Base-by-base conservation (phyloP, 2,329 filamentous ascomycete genomes). In the Penicillium sp. region DNA sequence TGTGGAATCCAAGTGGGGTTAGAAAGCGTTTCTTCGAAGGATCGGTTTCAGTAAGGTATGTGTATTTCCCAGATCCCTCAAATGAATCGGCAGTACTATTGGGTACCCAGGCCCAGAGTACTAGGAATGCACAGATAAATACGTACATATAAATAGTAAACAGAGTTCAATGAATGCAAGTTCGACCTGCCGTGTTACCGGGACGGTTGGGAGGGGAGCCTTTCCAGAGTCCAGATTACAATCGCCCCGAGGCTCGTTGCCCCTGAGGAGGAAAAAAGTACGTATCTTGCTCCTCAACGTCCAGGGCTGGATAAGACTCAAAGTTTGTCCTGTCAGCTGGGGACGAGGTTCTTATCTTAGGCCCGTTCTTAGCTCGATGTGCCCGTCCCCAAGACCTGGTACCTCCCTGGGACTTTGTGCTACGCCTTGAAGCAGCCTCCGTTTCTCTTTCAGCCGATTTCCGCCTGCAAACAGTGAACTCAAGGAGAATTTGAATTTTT, bases 121-220 rank as follows among this genome's bases (percentile, higher is more conserved):
- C 56, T 45, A 45, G 23, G 26, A 50, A 44, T 58, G 48, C 56
- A 51, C 9, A 44, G 48, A 44, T 26, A 35, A 38, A 21, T 9
- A 31, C 5, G 29, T 44, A 41, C 44, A 47, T 30, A 53, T 26
- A 23, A 41, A 48, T 38, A 21, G 21, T 21, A 48, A 63, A 56
- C 56, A 63, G 51, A 62, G 51, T 59, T 62, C 56, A 59, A 61
- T 56, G 47, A 38, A 49, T 57, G 49, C 38, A 56, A 46, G 44
- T 29, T 45, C 35, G 23, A 49, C 26, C 52, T 61, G 58, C 47
- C 21, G 58, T 61, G 52, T 61, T 48, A 61, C 52, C 17, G 46
- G 54, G 54, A 35, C 19, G 23, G 51, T 7, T 21, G 38, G 23
- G 15, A 45, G 44, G 29, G 26, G 55, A 26, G 26, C 26, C 26